A percentile compares a stretch with the other conserved stretches of the same genome.
These are phyloP conservation scores for Amphirosellinia nigrospora DNA, from an alignment of 495 filamentous ascomycete species.

Conservation along the genomic window DNA sequence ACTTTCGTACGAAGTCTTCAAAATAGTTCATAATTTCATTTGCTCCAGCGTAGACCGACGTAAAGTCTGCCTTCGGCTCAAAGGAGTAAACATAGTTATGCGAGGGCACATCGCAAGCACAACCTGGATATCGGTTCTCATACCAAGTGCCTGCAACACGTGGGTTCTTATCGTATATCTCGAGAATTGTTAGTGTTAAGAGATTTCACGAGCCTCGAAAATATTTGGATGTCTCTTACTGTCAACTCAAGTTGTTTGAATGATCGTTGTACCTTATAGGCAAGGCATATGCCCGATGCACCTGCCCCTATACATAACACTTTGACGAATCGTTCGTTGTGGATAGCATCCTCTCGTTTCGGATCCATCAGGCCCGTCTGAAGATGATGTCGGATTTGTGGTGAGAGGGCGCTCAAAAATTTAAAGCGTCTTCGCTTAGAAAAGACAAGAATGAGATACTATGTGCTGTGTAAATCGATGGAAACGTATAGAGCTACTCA, in stretches of 20 bases:
- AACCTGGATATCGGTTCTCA: conserved; percentile 48
- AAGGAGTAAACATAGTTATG: conserved; percentile 58
- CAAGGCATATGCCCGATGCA: conserved; percentile 45
- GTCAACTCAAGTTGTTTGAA: conserved; percentile 33
- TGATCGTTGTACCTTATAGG: conserved; percentile 39
- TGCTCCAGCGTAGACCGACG: conserved; percentile 49
- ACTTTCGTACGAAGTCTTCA: conserved; percentile 49
- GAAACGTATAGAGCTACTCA: too few species aligned
- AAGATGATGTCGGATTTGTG: neutral
- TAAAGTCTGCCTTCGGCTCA: conserved; percentile 57
- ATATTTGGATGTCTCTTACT: conserved; percentile 11
- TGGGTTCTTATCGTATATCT: conserved; percentile 50
- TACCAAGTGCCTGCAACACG: conserved; percentile 50
- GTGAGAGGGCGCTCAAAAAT: neutral
- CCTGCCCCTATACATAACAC: conserved; percentile 51
- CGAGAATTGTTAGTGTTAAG: conserved; percentile 19
- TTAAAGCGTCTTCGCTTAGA: neutral
- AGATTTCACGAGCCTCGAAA: too few species aligned
- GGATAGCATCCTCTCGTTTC: conserved; percentile 29
- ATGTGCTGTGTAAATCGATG: too few species aligned
- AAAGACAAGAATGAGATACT: too few species aligned
- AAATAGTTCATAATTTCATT: conserved; percentile 56
- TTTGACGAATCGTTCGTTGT: conserved; percentile 41
- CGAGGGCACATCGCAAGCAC: conserved; percentile 41
- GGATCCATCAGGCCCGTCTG: conserved; percentile 26